Percentiles rank a stretch among this genome's conserved stretches.
These are phyloP conservation scores for Wickerhamomyces bisporus DNA, from an alignment of 805 yeast species.

Conservation along the genomic window DNA sequence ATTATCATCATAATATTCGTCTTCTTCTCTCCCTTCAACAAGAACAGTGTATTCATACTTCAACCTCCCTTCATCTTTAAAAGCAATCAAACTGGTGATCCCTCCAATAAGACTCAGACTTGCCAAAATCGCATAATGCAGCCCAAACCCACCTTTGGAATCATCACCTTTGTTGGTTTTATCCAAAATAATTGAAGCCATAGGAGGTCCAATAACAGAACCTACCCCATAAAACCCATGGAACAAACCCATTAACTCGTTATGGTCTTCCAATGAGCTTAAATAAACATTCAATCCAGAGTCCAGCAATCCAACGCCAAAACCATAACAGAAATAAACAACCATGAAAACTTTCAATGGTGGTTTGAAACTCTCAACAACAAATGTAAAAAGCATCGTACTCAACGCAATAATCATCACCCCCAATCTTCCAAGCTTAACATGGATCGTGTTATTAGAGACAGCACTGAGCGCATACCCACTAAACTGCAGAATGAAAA, in stretches of 20 bases:
- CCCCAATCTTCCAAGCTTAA: slow-evolving; percentile 43
- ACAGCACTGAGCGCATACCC: slow-evolving; percentile 56
- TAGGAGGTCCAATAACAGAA: slow-evolving; percentile 63
- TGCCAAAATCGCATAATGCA: slow-evolving; percentile 31
- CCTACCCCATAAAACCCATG: slow-evolving; percentile 75
- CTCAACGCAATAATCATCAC: slow-evolving; percentile 30
- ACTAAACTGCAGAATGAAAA: slow-evolving; percentile 46
- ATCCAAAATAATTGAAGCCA: slow-evolving; percentile 41
- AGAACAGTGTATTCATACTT: slow-evolving; percentile 24
- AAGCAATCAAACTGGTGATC: slow-evolving; percentile 33
- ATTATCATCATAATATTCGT: neutral
- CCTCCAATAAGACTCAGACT: slow-evolving; percentile 31
- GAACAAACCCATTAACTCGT: slow-evolving; percentile 52
- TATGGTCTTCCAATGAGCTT: slow-evolving; percentile 42
- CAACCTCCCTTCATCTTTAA: slow-evolving; percentile 36
- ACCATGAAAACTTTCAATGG: slow-evolving; percentile 27
- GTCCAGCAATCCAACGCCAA: slow-evolving; percentile 54
- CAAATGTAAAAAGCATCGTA: too few species aligned
- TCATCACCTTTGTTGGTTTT: slow-evolving; percentile 22
- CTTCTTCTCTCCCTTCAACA: neutral
- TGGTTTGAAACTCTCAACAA: slow-evolving; percentile 14
- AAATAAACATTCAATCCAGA: slow-evolving; percentile 49
- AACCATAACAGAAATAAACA: slow-evolving; percentile 40
- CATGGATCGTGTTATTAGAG: slow-evolving; percentile 37
- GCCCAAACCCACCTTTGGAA: slow-evolving; percentile 15